phyloP scores from a whole-genome alignment of 2,329 filamentous ascomycete genomes.

The Tympanopsis confertula region DNA sequence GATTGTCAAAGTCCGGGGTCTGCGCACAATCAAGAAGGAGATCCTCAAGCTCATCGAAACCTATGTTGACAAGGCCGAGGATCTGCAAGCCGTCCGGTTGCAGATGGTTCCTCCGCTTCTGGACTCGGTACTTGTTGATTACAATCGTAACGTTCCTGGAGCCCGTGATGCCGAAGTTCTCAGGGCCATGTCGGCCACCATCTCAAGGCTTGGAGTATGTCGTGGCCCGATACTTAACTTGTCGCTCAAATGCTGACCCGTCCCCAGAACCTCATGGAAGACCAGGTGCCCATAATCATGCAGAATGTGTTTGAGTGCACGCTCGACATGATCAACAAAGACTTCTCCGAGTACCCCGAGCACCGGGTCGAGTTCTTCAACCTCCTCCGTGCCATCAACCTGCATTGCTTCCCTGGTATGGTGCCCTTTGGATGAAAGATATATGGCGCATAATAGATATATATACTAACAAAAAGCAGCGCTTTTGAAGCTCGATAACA shows the following conservation, averaged over 20 bases:
- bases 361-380: slow-evolving; percentile 99
- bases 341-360: slow-evolving; percentile 97
- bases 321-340: slow-evolving; percentile 99
- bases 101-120: slow-evolving; percentile 94
- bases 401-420: slow-evolving; percentile 82
- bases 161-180: slow-evolving; percentile 93
- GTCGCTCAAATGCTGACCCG: slow-evolving; percentile 1
- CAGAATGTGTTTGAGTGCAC: slow-evolving; percentile 98
- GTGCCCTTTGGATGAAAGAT: slow-evolving; percentile 1
- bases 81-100: slow-evolving; percentile 80
- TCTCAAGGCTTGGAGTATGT: slow-evolving; percentile 89
- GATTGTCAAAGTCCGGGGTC: slow-evolving; percentile 88
- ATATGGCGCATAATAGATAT: slow-evolving; percentile 4
- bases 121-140: slow-evolving; percentile 87
- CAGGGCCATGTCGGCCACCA: slow-evolving; percentile 95
- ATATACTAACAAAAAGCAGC: slow-evolving; percentile 26
- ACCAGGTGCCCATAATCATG: slow-evolving; percentile 95
- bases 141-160: slow-evolving; percentile 91
- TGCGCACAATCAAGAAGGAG: slow-evolving; percentile 98
- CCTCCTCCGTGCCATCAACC: slow-evolving; percentile 85
- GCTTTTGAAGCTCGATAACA: slow-evolving; percentile 82
- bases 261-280: slow-evolving; percentile 78
- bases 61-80: slow-evolving; percentile 95
- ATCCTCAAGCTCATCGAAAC: slow-evolving; percentile 97
- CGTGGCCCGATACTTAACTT: slow-evolving; percentile 25